Evolutionary conservation across 148 eudicot genomes (phyloP).

Genomic region (Heliosperma pusillum): DNA sequence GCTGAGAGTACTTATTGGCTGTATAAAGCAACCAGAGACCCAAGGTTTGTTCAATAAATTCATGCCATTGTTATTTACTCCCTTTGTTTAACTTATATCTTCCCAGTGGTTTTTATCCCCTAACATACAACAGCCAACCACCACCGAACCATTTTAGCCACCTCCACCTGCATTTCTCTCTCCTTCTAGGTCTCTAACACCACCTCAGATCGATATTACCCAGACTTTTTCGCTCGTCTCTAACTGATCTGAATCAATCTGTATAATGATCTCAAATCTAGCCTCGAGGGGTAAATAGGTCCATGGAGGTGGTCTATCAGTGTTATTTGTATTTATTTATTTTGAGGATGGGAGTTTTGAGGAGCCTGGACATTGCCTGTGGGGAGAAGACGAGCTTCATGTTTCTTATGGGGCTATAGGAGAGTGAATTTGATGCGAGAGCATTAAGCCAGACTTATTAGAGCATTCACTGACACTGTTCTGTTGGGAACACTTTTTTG

Average conservation of each 20-base stretch:
- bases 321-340: no score
- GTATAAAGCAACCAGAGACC: slow-evolving; percentile 93
- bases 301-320: no score
- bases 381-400: no score
- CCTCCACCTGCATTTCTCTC: background rate
- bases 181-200: background rate
- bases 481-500: no score
- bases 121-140: background rate
- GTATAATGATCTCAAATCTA: no score
- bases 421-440: no score
- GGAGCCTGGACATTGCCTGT: no score
- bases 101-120: background rate
- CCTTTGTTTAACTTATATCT: background rate
- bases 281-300: no score
- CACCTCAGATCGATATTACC: background rate
- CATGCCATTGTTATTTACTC: background rate
- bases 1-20: slow-evolving; percentile 99
- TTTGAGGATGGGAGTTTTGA: no score
- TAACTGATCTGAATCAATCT: background rate
- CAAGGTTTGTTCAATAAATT: slow-evolving; percentile 58
- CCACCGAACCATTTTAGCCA: background rate
- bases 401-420: no score
- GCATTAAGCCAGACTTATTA: no score
- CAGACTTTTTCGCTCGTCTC: background rate
- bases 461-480: no score